A percentile compares a stretch with the other conserved stretches of the same genome.
Conservation (phyloP, 2,329 filamentous ascomycete genomes). For the Pseudogymnoascus sp. region DNA sequence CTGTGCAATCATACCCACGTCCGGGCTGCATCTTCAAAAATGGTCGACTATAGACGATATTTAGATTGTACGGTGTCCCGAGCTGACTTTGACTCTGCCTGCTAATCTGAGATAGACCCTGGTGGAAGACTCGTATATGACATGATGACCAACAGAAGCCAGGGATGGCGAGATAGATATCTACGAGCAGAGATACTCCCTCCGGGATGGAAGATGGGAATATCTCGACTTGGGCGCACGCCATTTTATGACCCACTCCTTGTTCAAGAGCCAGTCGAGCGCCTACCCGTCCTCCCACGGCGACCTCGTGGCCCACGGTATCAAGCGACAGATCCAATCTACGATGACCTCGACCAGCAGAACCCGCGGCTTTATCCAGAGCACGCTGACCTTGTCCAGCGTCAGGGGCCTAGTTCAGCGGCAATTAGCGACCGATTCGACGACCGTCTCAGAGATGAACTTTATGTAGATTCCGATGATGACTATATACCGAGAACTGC, state of each 20-base stretch:
- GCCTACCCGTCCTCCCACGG: background rate
- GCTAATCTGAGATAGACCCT: slow-evolving; percentile 8
- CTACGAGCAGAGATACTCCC: slow-evolving; percentile 2
- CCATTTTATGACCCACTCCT: slow-evolving; percentile 4
- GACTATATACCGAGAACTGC: background rate
- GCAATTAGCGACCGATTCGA: background rate
- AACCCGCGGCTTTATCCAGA: background rate
- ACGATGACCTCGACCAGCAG: background rate
- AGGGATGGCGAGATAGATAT: slow-evolving; percentile 1
- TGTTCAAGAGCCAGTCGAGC: slow-evolving; percentile 1
- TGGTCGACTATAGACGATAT: slow-evolving; percentile 6
- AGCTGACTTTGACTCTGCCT: background rate
- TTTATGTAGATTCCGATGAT: background rate
- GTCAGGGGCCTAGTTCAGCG: background rate
- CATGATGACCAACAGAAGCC: slow-evolving; percentile 6
- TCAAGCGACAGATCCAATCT: background rate
- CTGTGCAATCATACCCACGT: background rate
- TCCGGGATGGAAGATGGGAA: slow-evolving; percentile 8
- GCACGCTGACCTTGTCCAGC: background rate
- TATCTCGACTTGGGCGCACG: background rate
- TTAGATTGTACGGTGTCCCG: background rate
- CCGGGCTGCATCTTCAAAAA: background rate
- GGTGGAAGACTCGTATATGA: background rate
- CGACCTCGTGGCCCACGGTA: background rate
- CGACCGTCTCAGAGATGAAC: background rate